These are phyloP conservation scores for Lophiostoma macrostomum DNA, from an alignment of 495 filamentous ascomycete genomes.

Conservation along the genomic window DNA sequence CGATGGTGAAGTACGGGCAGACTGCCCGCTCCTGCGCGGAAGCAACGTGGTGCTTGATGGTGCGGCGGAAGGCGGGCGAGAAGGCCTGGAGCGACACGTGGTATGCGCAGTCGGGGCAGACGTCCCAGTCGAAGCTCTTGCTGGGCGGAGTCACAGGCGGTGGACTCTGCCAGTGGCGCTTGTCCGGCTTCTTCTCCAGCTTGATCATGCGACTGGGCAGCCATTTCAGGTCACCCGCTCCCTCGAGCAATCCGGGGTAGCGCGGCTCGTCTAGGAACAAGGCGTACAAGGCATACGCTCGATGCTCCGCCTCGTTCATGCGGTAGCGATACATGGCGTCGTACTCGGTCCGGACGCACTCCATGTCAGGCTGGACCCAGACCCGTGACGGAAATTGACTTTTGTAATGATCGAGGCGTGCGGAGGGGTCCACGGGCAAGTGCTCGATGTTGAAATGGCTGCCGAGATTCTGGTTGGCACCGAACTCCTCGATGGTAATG, in stretches of 20 bases:
- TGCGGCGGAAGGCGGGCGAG: conserved; percentile 1
- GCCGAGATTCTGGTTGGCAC: too few relatives aligned
- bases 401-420: too few relatives aligned
- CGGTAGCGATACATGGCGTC: background rate
- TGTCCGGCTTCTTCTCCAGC: background rate
- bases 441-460: too few relatives aligned
- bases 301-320: conserved; percentile 1
- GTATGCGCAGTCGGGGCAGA: conserved; percentile 16
- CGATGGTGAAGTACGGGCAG: conserved; percentile 9
- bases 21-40: conserved; percentile 1
- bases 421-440: too few relatives aligned
- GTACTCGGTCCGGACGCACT: background rate
- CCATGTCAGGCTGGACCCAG: conserved; percentile 1
- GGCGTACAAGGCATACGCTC: background rate
- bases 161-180: background rate
- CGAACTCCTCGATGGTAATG: too few relatives aligned
- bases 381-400: too few relatives aligned
- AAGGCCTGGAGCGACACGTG: conserved; percentile 16
- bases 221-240: background rate
- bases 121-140: conserved; percentile 13
- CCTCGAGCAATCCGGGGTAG: background rate
- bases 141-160: background rate
- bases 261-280: background rate
- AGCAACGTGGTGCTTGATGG: background rate
- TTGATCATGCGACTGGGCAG: background rate